Percentiles rank a stretch among this genome's conserved stretches.
phyloP scores from a whole-genome alignment of 305 asterid genomes.

The Fraxinus dipetala region DNA sequence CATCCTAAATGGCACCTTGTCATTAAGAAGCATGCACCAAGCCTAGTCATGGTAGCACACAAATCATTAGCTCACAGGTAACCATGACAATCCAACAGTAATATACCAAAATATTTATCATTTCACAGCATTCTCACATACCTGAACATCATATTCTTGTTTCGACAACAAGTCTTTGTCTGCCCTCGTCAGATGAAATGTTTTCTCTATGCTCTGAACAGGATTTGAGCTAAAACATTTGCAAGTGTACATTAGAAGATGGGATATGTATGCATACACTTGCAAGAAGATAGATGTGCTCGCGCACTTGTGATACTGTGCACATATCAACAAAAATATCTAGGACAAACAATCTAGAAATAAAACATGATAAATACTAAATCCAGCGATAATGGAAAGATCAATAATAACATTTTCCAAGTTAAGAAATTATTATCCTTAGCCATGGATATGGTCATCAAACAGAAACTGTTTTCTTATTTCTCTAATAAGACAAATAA shows the following conservation, averaged over 20 bases:
- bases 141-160: conserved; percentile 93
- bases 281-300: not conserved
- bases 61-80: conserved; percentile 18
- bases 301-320: not conserved
- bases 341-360: conserved; percentile 10
- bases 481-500: not conserved
- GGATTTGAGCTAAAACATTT: conserved; percentile 64
- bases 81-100: not conserved
- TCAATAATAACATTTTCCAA: not conserved
- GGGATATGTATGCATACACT: not conserved
- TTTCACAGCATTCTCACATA: conserved; percentile 32
- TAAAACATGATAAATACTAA: not conserved
- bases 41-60: conserved; percentile 54
- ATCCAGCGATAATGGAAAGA: not conserved
- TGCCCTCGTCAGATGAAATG: conserved; percentile 82
- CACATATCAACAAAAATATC: conserved; percentile 16
- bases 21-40: conserved; percentile 99
- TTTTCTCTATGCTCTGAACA: conserved; percentile 77
- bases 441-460: not conserved
- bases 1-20: conserved; percentile 96
- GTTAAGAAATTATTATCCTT: not conserved
- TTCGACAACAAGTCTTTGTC: conserved; percentile 78
- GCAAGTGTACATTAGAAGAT: conserved; percentile 22
- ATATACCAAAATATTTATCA: not conserved
- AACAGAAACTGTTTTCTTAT: not conserved